Evolutionary conservation across 2,329 filamentous ascomycete genomes (phyloP).

Genomic region (Fusarium sp.): DNA sequence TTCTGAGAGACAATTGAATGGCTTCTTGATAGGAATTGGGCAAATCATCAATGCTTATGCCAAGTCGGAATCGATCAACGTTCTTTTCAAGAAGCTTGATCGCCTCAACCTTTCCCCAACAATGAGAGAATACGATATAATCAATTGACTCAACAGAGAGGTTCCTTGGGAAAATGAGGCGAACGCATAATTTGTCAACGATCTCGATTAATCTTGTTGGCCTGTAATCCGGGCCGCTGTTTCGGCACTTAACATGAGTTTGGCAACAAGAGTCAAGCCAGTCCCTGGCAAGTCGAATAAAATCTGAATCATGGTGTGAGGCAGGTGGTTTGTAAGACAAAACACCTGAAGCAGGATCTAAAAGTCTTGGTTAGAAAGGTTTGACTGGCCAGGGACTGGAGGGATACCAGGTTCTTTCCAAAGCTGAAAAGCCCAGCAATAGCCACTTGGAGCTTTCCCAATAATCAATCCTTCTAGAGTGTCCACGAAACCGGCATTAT

Average conservation of each 20-base stretch:
- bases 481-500: not conserved
- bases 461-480: not conserved
- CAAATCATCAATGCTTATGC: fast-evolving
- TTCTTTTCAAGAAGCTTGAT: not conserved
- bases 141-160: not conserved
- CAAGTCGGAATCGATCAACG: not conserved
- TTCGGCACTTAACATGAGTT: not conserved
- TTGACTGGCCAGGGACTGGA: not conserved
- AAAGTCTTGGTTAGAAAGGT: not conserved
- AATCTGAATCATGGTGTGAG: not conserved
- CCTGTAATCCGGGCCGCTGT: fast-evolving
- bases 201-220: not conserved
- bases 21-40: not conserved
- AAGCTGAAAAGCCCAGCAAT: not conserved
- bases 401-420: not conserved
- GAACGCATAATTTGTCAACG: fast-evolving
- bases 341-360: not conserved
- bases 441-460: not conserved
- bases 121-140: not conserved
- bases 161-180: not conserved
- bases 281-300: not conserved
- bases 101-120: not conserved
- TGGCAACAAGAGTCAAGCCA: not conserved
- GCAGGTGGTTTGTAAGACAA: not conserved
- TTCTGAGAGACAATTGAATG: fast-evolving